A percentile compares a stretch with the other conserved stretches of the same genome.
Conservation (phyloP, 441 rosid genomes). For the Erodium chrysanthum region DNA sequence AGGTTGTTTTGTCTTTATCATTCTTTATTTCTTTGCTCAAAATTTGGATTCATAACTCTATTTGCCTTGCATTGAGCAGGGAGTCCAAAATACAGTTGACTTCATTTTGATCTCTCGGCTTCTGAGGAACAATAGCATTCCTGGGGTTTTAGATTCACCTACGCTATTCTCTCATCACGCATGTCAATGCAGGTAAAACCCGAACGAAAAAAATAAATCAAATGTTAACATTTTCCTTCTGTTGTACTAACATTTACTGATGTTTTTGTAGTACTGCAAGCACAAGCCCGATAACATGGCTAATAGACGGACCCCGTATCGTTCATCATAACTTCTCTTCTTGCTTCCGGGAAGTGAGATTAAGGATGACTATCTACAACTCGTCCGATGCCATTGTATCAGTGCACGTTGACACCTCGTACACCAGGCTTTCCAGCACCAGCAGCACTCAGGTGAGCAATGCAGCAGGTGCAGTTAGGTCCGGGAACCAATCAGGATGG, state of each 20-base stretch:
- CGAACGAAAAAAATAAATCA: too few relatives aligned
- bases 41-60: constrained; percentile 7
- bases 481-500: constrained; percentile 67
- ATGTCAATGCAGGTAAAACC: constrained; percentile 67
- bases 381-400: constrained; percentile 41
- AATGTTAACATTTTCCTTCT: too few relatives aligned
- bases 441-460: constrained; percentile 23
- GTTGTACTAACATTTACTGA: background rate
- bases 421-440: constrained; percentile 20
- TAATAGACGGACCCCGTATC: constrained; percentile 51
- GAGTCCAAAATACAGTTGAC: constrained; percentile 43
- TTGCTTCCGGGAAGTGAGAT: constrained; percentile 52
- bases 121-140: constrained; percentile 26
- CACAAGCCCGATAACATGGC: constrained; percentile 63
- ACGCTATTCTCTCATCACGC: constrained; percentile 61
- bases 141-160: constrained; percentile 34
- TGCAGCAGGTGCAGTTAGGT: constrained; percentile 22
- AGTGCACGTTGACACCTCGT: constrained; percentile 42
- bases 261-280: constrained; percentile 35
- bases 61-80: constrained; percentile 41
- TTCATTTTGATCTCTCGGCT: constrained; percentile 55
- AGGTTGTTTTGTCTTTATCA: constrained; percentile 38
- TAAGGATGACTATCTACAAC: constrained; percentile 69
- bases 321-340: constrained; percentile 50
- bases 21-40: constrained; percentile 1